Percentiles rank a stretch among this genome's conserved stretches.
Conservation (phyloP, 805 yeast genomes). For the Metschnikowia bowlesiae region DNA sequence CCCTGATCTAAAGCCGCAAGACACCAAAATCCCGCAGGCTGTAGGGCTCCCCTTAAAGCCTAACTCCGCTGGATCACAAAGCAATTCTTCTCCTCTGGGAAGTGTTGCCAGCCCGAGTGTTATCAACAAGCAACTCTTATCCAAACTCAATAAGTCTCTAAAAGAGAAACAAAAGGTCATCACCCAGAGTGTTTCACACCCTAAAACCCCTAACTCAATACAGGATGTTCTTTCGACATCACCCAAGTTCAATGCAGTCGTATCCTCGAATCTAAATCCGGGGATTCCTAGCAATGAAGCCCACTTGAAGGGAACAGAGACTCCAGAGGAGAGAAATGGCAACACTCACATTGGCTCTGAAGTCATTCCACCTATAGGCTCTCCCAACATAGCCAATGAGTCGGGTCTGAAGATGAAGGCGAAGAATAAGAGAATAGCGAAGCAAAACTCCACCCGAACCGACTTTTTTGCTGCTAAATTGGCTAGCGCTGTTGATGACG, state of each 20-base stretch:
- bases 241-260: conserved; percentile 20
- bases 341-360: neutral
- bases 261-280: neutral
- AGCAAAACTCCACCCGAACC: conserved; percentile 68
- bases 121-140: conserved; percentile 28
- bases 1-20: neutral
- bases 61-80: neutral
- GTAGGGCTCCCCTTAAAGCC: neutral
- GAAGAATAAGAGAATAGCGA: conserved; percentile 28
- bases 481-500: conserved; percentile 92
- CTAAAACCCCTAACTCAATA: conserved; percentile 32
- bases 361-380: neutral
- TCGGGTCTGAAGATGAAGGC: conserved; percentile 4
- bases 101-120: conserved; percentile 15
- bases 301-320: neutral
- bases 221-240: conserved; percentile 35
- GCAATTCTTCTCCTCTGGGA: neutral
- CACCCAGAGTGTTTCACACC: conserved; percentile 18
- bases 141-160: conserved; percentile 39
- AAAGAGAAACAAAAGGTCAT: conserved; percentile 41
- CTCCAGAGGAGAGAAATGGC: conserved; percentile 3
- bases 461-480: conserved; percentile 93
- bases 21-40: neutral
- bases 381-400: conserved; percentile 5
- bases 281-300: neutral